Evolutionary conservation across 2,329 filamentous ascomycete genomes (phyloP).

Genomic region (Dactylellina leptospora): DNA sequence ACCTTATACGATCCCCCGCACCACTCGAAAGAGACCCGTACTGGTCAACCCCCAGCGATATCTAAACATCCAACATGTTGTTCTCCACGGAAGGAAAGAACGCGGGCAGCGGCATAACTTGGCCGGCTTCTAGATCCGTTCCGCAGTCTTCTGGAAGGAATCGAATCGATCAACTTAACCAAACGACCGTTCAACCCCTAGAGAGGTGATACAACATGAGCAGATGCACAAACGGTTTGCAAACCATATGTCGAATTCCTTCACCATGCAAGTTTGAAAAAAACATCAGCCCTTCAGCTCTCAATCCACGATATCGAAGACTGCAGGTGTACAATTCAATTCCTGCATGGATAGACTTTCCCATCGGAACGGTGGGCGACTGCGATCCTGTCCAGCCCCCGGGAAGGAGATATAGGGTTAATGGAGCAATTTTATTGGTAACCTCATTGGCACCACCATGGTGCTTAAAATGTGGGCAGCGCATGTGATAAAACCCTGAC

Average conservation of each 20-base stretch:
- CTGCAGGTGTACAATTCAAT: not conserved
- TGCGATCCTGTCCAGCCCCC: conserved; percentile 18
- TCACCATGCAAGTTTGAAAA: not conserved
- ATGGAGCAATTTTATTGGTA: conserved; percentile 10
- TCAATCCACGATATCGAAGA: not conserved
- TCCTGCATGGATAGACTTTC: conserved; percentile 18
- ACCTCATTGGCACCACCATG: conserved; percentile 11
- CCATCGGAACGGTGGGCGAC: conserved; percentile 16
- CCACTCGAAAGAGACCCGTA: too few relatives aligned
- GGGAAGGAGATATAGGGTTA: not conserved
- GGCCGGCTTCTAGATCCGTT: conserved; percentile 42
- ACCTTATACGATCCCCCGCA: not conserved
- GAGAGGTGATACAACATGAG: too few relatives aligned
- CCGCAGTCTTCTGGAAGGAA: conserved; percentile 38
- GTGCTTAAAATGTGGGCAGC: conserved; percentile 1
- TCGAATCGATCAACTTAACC: not conserved
- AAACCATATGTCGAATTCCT: too few relatives aligned
- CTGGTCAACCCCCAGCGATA: too few relatives aligned
- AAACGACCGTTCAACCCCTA: too few relatives aligned
- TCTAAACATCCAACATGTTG: not conserved
- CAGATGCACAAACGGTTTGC: too few relatives aligned
- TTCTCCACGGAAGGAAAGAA: not conserved
- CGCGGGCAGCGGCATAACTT: not conserved
- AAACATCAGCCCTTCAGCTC: not conserved
- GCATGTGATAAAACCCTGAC: conserved; percentile 23